These are phyloP conservation scores for Alternaria rosae DNA, from an alignment of 2,329 filamentous ascomycete genomes.

Conservation along the genomic window DNA sequence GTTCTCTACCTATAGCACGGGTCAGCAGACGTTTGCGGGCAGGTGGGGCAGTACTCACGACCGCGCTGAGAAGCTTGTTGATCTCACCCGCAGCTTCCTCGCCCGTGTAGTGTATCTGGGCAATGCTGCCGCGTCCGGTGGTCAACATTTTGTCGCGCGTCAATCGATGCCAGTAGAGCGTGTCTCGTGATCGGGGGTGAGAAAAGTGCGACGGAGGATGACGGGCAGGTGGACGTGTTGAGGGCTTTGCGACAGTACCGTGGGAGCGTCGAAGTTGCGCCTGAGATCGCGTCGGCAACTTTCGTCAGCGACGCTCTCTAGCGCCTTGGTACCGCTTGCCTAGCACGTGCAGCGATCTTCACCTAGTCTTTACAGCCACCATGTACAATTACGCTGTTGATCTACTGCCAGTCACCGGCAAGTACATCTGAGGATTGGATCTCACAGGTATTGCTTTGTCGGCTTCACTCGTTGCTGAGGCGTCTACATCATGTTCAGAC, in stretches of 20 bases:
- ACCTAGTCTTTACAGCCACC: not conserved
- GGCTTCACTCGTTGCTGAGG: not conserved
- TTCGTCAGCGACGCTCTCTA: constrained; percentile 17
- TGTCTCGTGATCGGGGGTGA: constrained; percentile 7
- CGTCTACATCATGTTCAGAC: not conserved
- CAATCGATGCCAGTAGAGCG: not conserved
- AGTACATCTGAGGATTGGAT: not conserved
- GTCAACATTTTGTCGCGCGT: constrained; percentile 35
- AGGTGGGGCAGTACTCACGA: constrained; percentile 65
- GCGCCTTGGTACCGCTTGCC: constrained; percentile 1
- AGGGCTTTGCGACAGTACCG: constrained; percentile 19
- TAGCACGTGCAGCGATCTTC: constrained; percentile 9
- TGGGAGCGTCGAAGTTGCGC: constrained; percentile 20
- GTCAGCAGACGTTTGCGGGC: constrained; percentile 18
- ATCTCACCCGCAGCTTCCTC: constrained; percentile 64
- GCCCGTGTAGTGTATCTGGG: constrained; percentile 41
- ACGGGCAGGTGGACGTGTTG: constrained; percentile 11
- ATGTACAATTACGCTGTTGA: not conserved
- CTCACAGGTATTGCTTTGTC: not conserved
- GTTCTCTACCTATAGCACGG: constrained; percentile 63
- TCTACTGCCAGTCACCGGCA: not conserved
- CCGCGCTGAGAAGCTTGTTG: constrained; percentile 76
- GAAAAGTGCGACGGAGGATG: constrained; percentile 16
- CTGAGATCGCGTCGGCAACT: constrained; percentile 20
- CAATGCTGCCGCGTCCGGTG: constrained; percentile 41